These are phyloP conservation scores for Dactylellina cionopaga DNA, from an alignment of 2,329 filamentous ascomycete species.

Conservation along the genomic window DNA sequence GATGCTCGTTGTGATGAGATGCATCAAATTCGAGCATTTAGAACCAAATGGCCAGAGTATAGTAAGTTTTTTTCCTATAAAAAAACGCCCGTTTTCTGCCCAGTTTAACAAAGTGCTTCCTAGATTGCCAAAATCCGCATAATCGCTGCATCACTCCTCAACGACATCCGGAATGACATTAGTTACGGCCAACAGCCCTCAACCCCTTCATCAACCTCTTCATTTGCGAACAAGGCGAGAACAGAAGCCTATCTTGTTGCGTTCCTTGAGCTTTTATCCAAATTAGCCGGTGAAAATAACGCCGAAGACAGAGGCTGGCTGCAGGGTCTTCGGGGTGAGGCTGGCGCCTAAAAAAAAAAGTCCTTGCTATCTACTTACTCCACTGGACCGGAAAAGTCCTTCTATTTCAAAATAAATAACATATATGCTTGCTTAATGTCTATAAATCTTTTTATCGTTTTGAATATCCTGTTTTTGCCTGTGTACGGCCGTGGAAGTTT, in stretches of 20 bases:
- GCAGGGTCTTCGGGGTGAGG: constrained; percentile 46
- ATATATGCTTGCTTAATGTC: constrained; percentile 24
- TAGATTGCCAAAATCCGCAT: constrained; percentile 52
- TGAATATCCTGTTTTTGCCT: neutral
- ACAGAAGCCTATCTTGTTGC: constrained; percentile 52
- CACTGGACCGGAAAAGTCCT: constrained; percentile 35
- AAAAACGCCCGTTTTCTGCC: neutral
- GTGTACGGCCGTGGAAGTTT: constrained; percentile 7
- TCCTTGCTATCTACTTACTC: neutral
- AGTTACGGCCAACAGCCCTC: constrained; percentile 51
- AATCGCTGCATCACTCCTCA: constrained; percentile 47
- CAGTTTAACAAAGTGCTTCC: neutral
- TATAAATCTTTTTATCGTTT: constrained; percentile 31
- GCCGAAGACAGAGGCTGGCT: constrained; percentile 49
- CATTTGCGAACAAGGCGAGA: constrained; percentile 51
- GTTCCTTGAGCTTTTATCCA: constrained; percentile 48
- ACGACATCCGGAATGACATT: constrained; percentile 48
- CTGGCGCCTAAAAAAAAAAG: constrained; percentile 16
- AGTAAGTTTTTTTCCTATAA: constrained; percentile 33
- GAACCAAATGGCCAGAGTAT: constrained; percentile 51
- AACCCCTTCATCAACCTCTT: constrained; percentile 49
- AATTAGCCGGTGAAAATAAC: constrained; percentile 49
- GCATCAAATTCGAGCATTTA: constrained; percentile 50
- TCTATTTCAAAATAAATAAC: neutral
- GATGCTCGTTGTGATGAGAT: constrained; percentile 50